phyloP scores from a whole-genome alignment of 2,329 filamentous ascomycete genomes.

The Ophiocordyceps camponoti-floridani region DNA sequence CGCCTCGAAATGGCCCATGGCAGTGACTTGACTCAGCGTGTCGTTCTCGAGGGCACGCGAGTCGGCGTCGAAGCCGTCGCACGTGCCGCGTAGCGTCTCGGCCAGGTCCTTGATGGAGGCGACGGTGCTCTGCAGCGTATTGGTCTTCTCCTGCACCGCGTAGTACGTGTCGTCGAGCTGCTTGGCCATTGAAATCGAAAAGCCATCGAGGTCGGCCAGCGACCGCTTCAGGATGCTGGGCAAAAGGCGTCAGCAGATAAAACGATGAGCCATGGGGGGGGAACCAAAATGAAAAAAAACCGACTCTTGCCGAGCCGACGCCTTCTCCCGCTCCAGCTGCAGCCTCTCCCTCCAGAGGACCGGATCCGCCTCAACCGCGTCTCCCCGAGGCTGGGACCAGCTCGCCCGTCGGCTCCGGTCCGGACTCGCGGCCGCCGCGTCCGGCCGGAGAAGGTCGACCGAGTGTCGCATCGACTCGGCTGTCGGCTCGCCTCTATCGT shows the following conservation, averaged over 20 bases:
- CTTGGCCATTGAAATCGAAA: slow-evolving; percentile 44
- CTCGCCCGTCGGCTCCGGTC: slow-evolving; percentile 25
- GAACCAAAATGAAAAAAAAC: slow-evolving; percentile 1
- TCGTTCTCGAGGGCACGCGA: slow-evolving; percentile 41
- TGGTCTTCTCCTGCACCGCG: slow-evolving; percentile 50
- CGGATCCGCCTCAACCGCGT: slow-evolving; percentile 5
- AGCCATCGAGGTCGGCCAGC: slow-evolving; percentile 33
- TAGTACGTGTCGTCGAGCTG: slow-evolving; percentile 61
- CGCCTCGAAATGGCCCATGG: slow-evolving; percentile 42
- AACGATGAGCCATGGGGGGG: neutral
- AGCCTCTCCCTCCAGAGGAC: slow-evolving; percentile 23
- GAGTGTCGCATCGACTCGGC: slow-evolving; percentile 19
- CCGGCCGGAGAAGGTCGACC: slow-evolving; percentile 26
- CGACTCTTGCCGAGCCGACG: slow-evolving; percentile 14
- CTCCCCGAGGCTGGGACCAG: slow-evolving; percentile 13
- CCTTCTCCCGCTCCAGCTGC: slow-evolving; percentile 17
- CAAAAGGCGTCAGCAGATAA: neutral
- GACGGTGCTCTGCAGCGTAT: slow-evolving; percentile 45
- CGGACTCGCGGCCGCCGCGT: slow-evolving; percentile 24
- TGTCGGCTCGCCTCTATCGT: neutral
- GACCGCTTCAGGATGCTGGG: slow-evolving; percentile 24
- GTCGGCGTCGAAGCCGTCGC: slow-evolving; percentile 40
- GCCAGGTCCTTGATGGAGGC: slow-evolving; percentile 49
- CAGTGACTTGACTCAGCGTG: slow-evolving; percentile 38
- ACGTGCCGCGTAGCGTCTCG: slow-evolving; percentile 36